Conservation (phyloP, 805 yeast species). For the Yarrowia keelungensis region DNA sequence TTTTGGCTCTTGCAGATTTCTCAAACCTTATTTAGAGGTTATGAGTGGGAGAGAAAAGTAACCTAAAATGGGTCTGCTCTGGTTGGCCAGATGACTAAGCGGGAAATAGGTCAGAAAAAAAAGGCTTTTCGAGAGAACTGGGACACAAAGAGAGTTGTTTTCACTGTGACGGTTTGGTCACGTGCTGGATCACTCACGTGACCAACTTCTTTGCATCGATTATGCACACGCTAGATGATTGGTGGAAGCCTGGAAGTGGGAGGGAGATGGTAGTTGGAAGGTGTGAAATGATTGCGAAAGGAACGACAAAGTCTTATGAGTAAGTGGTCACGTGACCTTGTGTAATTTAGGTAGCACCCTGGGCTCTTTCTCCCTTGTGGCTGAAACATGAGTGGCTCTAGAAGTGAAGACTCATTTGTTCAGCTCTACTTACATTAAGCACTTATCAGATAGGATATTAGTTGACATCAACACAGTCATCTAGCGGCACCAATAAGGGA, state of each 20-base stretch:
- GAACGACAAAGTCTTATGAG: no score
- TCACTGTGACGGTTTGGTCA: neutral
- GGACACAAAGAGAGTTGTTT: neutral
- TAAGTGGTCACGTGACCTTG: no score
- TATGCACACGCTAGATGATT: slow-evolving; percentile 8
- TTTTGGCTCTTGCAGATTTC: slow-evolving; percentile 33
- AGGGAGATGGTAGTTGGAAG: neutral
- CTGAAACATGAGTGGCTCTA: no score
- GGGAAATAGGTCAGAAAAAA: neutral
- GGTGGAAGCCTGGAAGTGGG: neutral
- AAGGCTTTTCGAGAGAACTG: no score
- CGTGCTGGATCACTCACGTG: neutral
- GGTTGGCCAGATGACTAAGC: slow-evolving; percentile 2
- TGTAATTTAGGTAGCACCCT: no score
- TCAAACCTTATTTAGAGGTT: slow-evolving; percentile 14
- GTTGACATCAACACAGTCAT: no score
- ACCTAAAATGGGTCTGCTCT: neutral
- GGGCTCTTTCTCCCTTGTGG: no score
- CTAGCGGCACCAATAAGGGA: no score
- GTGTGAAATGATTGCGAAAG: no score
- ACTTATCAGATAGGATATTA: no score
- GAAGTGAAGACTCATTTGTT: no score
- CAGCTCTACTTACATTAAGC: no score
- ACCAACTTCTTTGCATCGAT: slow-evolving; percentile 4
- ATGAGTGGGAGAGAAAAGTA: neutral